Percentiles rank a stretch among this genome's conserved stretches.
Conservation (phyloP, 2,329 filamentous ascomycete species). For the Colletotrichum spinosum region DNA sequence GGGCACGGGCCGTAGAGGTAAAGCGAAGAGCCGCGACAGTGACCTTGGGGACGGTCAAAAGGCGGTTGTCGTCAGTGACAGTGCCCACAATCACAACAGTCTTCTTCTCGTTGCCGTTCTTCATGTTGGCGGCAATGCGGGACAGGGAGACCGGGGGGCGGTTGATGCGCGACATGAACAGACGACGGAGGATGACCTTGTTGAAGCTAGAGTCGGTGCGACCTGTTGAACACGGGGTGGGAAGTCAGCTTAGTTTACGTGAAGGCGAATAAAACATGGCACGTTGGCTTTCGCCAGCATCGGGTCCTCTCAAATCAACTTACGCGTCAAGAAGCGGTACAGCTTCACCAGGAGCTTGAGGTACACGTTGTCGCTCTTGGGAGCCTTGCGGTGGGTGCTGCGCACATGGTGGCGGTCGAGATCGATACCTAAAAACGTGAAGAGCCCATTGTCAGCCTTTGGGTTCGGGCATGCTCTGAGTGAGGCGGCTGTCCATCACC, state of each 20-base stretch:
- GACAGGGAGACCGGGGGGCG: constrained; percentile 94
- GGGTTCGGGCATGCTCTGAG: constrained; percentile 71
- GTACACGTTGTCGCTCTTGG: constrained; percentile 99
- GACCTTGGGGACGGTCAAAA: constrained; percentile 90
- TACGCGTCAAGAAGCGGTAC: constrained; percentile 96
- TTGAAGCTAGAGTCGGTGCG: constrained; percentile 98
- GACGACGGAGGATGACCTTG: constrained; percentile 96
- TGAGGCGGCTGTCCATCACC: constrained; percentile 48
- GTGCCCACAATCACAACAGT: constrained; percentile 95
- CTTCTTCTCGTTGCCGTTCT: constrained; percentile 77
- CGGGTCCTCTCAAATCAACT: constrained; percentile 53
- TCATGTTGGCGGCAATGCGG: constrained; percentile 81
- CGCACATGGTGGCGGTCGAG: constrained; percentile 77
- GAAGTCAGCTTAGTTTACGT: too few species aligned
- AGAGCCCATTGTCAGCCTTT: constrained; percentile 71
- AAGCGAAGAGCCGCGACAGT: constrained; percentile 95
- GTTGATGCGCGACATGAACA: constrained; percentile 99
- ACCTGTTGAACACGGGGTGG: constrained; percentile 62
- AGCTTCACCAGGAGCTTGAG: constrained; percentile 98
- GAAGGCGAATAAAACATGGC: too few species aligned
- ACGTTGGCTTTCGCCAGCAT: background rate
- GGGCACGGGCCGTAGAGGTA: constrained; percentile 93
- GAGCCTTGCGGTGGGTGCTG: constrained; percentile 87
- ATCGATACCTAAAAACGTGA: constrained; percentile 73
- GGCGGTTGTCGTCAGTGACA: constrained; percentile 97